Base-by-base conservation (phyloP, 192 early-diverging fungal genomes). In the Coemansia sp. region DNA sequence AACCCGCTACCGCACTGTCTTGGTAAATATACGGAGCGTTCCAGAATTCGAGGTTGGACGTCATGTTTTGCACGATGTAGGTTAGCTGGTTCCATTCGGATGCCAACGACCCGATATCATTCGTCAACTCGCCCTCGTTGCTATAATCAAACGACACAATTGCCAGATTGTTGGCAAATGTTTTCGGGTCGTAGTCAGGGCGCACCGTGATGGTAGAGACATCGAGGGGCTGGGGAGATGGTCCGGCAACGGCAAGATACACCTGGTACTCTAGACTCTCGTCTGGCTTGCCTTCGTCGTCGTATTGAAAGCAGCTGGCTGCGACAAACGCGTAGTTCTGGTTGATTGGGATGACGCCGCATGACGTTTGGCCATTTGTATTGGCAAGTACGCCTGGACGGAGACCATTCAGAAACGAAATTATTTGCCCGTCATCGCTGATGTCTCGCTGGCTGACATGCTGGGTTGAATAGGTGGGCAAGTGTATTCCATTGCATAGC, bases 151-250 rank as follows among this genome's bases (percentile, higher is more conserved):
- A 53, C 6, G 29, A 29, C 9, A 74, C 20, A 22, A 74, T 52
- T 20, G 72, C 72, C 38, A 74, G 19, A 15, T 74, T 74, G 50
- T 74, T 74, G 43, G 65, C 72, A 64, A 68, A 74, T 9, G 55
- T 64, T 6, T 42, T 29, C 5, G 65, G 40, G 57, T 74, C 50
- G 22, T 61, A 74, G 4, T 52, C 22, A 4, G 65, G 40, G 14
- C 65, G 62, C 14, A 32, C 20, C 8, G 29, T 14, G 5, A 69
- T 56, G 0, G 17, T 56, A 19, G 9, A 40, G 13, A 59, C 46
- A 1, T 10, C 22, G 9, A 40, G 5, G 48, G n/a, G 9, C 32
- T 50, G 5, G 29, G 60, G 22, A 38, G 48, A 23, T 33, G 29
- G 5, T 46, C 32, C 17, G 34, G 17, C 2, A 63, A 6, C 17